Evolutionary conservation across 495 filamentous ascomycete genomes (phyloP).

Genomic region (Thozetella sp.): DNA sequence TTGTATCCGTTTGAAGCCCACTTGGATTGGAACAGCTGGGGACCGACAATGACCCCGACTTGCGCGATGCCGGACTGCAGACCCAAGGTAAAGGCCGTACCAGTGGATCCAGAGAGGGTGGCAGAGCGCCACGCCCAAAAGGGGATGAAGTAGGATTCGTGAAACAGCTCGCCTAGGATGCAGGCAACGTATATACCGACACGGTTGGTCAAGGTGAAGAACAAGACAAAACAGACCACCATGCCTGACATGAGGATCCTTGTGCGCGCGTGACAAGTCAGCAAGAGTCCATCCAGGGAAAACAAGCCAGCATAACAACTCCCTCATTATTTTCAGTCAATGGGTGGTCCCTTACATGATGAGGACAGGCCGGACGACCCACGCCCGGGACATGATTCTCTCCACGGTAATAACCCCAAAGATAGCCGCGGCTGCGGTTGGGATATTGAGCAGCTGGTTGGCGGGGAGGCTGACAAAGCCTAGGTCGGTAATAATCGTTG

Average conservation of each 20-base stretch:
- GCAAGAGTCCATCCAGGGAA: too few species aligned
- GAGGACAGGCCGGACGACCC: constrained; percentile 13
- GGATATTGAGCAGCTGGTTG: constrained; percentile 34
- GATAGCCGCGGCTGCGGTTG: constrained; percentile 20
- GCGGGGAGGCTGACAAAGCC: constrained; percentile 28
- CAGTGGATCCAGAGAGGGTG: constrained; percentile 28
- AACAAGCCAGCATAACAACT: too few species aligned
- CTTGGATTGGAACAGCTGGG: constrained; percentile 30
- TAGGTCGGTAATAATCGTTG: constrained; percentile 29
- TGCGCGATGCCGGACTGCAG: constrained; percentile 31
- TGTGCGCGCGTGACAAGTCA: too few species aligned
- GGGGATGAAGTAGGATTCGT: constrained; percentile 25
- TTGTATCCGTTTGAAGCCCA: constrained; percentile 31
- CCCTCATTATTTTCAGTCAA: too few species aligned
- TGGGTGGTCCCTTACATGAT: constrained; percentile 14
- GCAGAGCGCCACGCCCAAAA: constrained; percentile 34
- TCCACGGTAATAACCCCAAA: constrained; percentile 20
- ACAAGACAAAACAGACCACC: constrained; percentile 22
- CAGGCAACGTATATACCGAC: constrained; percentile 27
- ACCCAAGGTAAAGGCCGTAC: constrained; percentile 31
- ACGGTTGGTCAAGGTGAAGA: constrained; percentile 12
- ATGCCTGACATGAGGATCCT: not conserved
- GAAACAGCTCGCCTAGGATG: constrained; percentile 23
- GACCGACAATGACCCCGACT: constrained; percentile 29
- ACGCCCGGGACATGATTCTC: constrained; percentile 11